Conservation (phyloP, 108 stramenopile species). For the Pseudonitzschia pungens region DNA sequence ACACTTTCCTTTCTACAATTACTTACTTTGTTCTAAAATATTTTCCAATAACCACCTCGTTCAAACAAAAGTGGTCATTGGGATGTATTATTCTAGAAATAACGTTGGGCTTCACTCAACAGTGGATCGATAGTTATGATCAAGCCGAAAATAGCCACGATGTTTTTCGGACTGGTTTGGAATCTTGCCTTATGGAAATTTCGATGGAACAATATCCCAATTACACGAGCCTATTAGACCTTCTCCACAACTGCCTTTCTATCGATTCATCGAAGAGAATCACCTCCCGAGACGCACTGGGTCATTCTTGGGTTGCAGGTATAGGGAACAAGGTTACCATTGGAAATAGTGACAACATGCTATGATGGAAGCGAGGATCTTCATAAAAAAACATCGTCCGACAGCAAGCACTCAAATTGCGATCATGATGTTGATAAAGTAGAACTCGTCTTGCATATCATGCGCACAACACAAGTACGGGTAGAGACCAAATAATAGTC, state of each 20-base stretch:
- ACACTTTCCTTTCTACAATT: not conserved
- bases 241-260: conserved; percentile 37
- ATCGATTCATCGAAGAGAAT: conserved; percentile 66
- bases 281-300: conserved; percentile 68
- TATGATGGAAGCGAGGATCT: no score
- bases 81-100: conserved; percentile 74
- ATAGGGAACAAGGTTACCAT: not conserved
- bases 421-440: no score
- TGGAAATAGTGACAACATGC: not conserved
- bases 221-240: conserved; percentile 15
- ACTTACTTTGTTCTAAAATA: not conserved
- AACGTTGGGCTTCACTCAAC: conserved; percentile 32
- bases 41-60: not conserved
- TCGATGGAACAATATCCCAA: conserved; percentile 14
- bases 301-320: conserved; percentile 68
- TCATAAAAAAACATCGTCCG: no score
- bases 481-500: no score
- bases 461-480: no score
- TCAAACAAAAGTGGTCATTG: conserved; percentile 42
- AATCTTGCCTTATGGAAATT: conserved; percentile 31
- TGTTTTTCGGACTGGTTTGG: conserved; percentile 16
- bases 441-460: no score
- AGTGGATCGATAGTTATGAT: conserved; percentile 41
- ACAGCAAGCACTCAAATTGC: no score
- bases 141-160: conserved; percentile 2